phyloP scores from a whole-genome alignment of 1,139 yeast genomes.

The Protomyces pachydermus region DNA sequence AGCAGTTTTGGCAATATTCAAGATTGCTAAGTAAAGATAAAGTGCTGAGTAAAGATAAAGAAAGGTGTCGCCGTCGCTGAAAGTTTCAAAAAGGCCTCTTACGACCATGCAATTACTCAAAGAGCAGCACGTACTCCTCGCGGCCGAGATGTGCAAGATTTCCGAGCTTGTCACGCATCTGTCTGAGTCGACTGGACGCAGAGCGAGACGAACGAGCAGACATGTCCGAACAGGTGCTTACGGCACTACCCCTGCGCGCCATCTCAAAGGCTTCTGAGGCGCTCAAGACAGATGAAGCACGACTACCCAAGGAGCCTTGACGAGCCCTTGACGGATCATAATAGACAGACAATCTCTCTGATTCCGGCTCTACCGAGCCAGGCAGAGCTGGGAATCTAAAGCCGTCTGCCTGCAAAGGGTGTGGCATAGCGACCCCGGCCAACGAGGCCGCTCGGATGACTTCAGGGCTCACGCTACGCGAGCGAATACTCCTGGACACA shows the following conservation, averaged over 20 bases:
- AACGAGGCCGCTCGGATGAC: neutral
- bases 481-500: neutral
- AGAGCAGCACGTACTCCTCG: neutral
- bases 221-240: neutral
- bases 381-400: neutral
- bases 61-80: no score
- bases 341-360: neutral
- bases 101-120: neutral
- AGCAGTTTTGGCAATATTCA: no score
- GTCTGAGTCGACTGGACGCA: neutral
- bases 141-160: neutral
- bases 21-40: no score
- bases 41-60: no score
- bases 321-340: neutral
- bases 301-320: neutral
- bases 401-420: neutral
- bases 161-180: neutral
- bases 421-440: neutral
- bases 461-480: neutral
- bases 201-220: neutral
- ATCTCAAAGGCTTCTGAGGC: neutral
- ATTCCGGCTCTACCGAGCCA: neutral
- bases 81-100: no score
- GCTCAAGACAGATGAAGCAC: neutral
- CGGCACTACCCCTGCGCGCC: neutral